phyloP scores from a whole-genome alignment of 208 protist species.

The Zelonia costaricensis region DNA sequence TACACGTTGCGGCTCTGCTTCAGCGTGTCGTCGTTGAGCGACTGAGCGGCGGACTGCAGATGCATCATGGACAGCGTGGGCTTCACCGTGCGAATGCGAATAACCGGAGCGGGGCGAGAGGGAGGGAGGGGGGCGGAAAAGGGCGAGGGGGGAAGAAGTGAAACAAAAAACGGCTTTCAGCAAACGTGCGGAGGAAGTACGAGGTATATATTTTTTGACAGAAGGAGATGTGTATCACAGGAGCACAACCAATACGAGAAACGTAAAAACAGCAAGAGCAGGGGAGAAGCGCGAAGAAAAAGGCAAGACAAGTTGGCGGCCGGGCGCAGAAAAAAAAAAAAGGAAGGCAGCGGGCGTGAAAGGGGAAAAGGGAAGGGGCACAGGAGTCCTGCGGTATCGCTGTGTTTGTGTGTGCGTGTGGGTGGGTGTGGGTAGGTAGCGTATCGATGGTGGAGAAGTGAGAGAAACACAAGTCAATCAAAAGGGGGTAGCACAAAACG shows the following conservation, averaged over 20 bases:
- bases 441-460: too few species aligned
- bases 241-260: not conserved
- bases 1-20: conserved; percentile 53
- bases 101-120: too few species aligned
- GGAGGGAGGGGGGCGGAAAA: too few species aligned
- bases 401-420: too few species aligned
- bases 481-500: too few species aligned
- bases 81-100: too few species aligned
- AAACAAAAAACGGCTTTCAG: not conserved
- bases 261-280: too few species aligned
- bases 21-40: conserved; percentile 14
- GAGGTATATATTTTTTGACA: not conserved
- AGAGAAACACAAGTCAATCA: too few species aligned
- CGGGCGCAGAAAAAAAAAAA: conserved; percentile 3
- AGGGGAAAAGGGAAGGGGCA: not conserved
- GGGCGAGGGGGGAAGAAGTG: not conserved
- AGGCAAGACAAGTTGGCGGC: not conserved
- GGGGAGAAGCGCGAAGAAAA: not conserved
- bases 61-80: conserved; percentile 22
- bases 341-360: not conserved
- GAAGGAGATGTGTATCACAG: not conserved
- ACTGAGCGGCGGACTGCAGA: not conserved
- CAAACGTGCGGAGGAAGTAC: too few species aligned
- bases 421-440: too few species aligned
- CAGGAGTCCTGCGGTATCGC: too few species aligned